These are phyloP conservation scores for Chlorociboria aeruginascens DNA, from an alignment of 495 filamentous ascomycete genomes.

Conservation along the genomic window DNA sequence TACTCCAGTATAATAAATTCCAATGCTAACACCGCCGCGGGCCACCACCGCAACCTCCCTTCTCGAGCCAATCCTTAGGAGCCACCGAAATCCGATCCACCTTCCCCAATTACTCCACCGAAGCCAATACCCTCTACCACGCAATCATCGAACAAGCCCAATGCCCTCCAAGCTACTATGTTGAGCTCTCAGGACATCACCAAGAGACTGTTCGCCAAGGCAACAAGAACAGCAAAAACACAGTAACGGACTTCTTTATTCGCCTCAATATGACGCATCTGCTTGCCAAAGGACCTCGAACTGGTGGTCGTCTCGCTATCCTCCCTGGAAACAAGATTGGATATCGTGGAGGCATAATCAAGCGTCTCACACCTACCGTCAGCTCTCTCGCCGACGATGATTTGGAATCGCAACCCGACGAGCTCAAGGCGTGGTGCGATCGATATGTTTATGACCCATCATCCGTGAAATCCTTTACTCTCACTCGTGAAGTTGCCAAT, in stretches of 20 bases:
- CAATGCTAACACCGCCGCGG: constrained; percentile 4
- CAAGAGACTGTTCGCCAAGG: constrained; percentile 25
- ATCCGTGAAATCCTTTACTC: constrained; percentile 36
- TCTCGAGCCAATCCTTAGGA: constrained; percentile 3
- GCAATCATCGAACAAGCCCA: constrained; percentile 28
- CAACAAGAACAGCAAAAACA: constrained; percentile 30
- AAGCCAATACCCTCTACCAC: constrained; percentile 28
- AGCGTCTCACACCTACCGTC: constrained; percentile 5
- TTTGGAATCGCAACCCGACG: constrained; percentile 9
- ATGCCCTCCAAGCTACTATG: constrained; percentile 31
- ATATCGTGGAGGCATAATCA: neutral
- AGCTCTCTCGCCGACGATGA: neutral
- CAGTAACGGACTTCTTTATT: constrained; percentile 39
- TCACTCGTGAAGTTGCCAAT: constrained; percentile 36
- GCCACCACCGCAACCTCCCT: constrained; percentile 8
- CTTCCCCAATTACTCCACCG: constrained; percentile 10
- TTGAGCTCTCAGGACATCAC: constrained; percentile 39
- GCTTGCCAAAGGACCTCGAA: neutral
- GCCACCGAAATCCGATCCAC: neutral
- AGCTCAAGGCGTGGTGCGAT: constrained; percentile 44
- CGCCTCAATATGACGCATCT: constrained; percentile 35
- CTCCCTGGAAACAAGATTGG: neutral
- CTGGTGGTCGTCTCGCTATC: neutral
- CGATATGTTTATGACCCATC: constrained; percentile 37
- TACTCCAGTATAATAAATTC: neutral